Evolutionary conservation across 177 flowering plant genomes (phyloP).

Genomic region (Vitis hybrid): DNA sequence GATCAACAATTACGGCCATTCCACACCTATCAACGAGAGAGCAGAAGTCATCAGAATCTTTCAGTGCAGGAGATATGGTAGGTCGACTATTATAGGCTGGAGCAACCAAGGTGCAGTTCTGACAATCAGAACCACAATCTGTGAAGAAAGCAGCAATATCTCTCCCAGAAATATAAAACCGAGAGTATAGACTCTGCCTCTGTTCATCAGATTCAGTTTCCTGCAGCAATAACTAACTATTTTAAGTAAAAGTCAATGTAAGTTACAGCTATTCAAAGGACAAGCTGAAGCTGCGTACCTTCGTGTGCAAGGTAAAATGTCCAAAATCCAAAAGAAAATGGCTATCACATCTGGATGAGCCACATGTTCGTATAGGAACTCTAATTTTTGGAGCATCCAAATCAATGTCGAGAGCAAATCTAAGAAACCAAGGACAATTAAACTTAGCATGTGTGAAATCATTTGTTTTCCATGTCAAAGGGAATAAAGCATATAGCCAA

Average conservation of each 20-base stretch:
- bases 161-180: constrained; percentile 87
- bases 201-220: constrained; percentile 61
- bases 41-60: constrained; percentile 42
- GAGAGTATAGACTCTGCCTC: constrained; percentile 73
- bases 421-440: constrained; percentile 27
- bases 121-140: constrained; percentile 48
- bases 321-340: constrained; percentile 96
- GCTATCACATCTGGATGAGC: constrained; percentile 51
- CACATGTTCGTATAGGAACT: constrained; percentile 61
- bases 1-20: constrained; percentile 86
- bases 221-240: constrained; percentile 34
- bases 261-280: constrained; percentile 3
- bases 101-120: constrained; percentile 32
- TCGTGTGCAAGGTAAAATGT: constrained; percentile 84
- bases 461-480: neutral
- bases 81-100: constrained; percentile 26
- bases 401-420: constrained; percentile 97
- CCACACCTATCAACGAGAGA: constrained; percentile 91
- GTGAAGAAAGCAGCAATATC: constrained; percentile 94
- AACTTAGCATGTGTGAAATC: neutral
- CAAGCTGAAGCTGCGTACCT: constrained; percentile 40
- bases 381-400: constrained; percentile 97
- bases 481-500: neutral
- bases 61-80: constrained; percentile 25
- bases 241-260: neutral